phyloP scores from a whole-genome alignment of 2,329 filamentous ascomycete species.

The Trichoderma oligosporum region DNA sequence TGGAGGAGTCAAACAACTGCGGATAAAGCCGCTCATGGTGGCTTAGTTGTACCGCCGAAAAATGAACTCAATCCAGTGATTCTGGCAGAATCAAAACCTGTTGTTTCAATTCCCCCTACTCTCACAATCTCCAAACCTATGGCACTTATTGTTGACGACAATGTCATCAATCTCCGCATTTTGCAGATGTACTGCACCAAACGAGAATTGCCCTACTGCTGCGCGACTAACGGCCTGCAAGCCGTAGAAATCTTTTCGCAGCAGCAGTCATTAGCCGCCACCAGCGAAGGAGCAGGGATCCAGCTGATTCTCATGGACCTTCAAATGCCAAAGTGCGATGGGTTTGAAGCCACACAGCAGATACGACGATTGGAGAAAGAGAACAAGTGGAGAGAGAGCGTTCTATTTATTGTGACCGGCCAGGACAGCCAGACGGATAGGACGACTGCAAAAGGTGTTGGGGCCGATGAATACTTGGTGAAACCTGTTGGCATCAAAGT shows the following conservation, averaged over 20 bases:
- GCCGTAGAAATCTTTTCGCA: not conserved
- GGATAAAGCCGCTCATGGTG: not conserved
- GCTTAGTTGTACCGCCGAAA: not conserved
- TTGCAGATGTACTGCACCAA: conserved; percentile 3
- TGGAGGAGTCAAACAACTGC: not conserved
- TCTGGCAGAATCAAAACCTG: not conserved
- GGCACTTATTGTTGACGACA: not conserved
- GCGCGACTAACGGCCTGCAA: not conserved
- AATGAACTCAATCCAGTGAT: not conserved
- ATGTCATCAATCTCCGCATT: not conserved
- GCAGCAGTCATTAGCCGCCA: not conserved
- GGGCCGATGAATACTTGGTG: not conserved
- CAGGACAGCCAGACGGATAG: not conserved
- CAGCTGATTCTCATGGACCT: conserved; percentile 2
- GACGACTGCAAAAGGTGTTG: not conserved
- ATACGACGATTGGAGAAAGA: not conserved
- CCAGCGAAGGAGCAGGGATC: not conserved
- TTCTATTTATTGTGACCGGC: not conserved
- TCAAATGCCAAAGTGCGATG: not conserved
- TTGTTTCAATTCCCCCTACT: not conserved
- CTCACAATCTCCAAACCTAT: not conserved
- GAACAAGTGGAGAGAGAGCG: not conserved
- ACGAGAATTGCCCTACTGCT: not conserved
- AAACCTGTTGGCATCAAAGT: not conserved
- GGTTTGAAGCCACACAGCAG: not conserved